These are phyloP conservation scores for Dipteronia sinensis DNA, from an alignment of 345 rosid genomes.

Conservation along the genomic window DNA sequence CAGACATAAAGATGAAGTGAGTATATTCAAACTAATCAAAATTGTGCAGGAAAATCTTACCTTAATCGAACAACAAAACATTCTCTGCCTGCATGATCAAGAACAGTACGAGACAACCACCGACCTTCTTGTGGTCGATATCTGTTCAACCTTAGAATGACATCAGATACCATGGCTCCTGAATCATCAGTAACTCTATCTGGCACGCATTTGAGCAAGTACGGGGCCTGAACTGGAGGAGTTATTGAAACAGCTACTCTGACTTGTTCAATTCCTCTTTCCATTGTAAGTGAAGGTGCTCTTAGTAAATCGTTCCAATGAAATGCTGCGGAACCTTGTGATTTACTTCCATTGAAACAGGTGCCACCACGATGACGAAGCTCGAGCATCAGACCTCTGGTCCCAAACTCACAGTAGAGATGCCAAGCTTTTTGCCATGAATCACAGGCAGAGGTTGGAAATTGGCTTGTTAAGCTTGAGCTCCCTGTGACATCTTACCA, in stretches of 20 bases:
- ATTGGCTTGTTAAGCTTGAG: constrained; percentile 57
- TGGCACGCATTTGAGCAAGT: constrained; percentile 83
- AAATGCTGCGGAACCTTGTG: constrained; percentile 40
- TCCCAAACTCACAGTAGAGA: constrained; percentile 81
- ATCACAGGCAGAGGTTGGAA: constrained; percentile 38
- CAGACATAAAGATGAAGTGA: background rate
- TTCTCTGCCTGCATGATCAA: constrained; percentile 87
- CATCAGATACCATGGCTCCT: constrained; percentile 91
- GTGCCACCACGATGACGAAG: constrained; percentile 40
- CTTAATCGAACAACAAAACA: constrained; percentile 78
- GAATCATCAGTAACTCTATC: constrained; percentile 91
- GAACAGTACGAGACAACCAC: constrained; percentile 92
- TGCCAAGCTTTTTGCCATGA: constrained; percentile 72
- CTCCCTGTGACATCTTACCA: constrained; percentile 71
- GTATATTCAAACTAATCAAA: background rate
- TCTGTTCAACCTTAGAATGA: constrained; percentile 61
- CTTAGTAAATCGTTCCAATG: constrained; percentile 80
- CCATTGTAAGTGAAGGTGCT: constrained; percentile 58
- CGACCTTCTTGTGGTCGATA: constrained; percentile 87
- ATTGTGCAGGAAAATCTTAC: constrained; percentile 29
- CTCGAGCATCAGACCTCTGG: constrained; percentile 64
- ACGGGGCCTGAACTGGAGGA: constrained; percentile 86
- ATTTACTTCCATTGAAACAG: constrained; percentile 48
- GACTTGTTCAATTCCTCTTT: constrained; percentile 49
- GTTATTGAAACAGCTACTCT: constrained; percentile 67